Evolutionary conservation across 768 basidiomycete species (phyloP), one percentile per base, ranked within the genome.

Genomic region (Boletus subcaerulescens): DNA sequence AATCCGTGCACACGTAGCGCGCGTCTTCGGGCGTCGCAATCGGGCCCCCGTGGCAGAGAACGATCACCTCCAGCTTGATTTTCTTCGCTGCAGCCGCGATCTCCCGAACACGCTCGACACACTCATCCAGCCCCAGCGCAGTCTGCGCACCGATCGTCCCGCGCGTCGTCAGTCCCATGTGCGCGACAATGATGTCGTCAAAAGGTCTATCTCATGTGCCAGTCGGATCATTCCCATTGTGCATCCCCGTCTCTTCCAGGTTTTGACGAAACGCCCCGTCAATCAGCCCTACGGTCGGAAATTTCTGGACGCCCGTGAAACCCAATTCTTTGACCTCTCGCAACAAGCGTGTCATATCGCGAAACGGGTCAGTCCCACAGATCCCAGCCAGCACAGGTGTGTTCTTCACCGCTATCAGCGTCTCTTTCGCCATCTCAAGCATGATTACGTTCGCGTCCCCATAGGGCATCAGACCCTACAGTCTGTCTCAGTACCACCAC

Each of bases 91-190:
- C 62, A n/a, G 60, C 54, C 20, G 44, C 45, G 18, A 68, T 66
- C 13, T 51, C 57, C 36, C 52, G 39, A 3, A 70, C 52, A 4
- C 58, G 55, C 45, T 48, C 17, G 35, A 70, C 65, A 36, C 66
- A 56, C 24, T 69, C 60, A 10, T 70, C 59, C 31, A 69, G 56
- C 3, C 48, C 42, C 12, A 47, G 45, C 26, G 69, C 54, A 7
- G 64, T 69, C 47, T 59, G 67, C 7, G 62, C 69, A 29, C 64
- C 67, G 43, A 64, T 55, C 31, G 61, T 58, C 13, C 67, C 63
- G 26, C 57, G 65, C 40, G 63, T 70, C 49, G 68, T 70, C 44
- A 67, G 67, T 4, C 66, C 68, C 60, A 67, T 69, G 49, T 67
- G 68, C 20, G 59, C 62, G 18, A 67, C 65, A 17, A 67, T 45